Evolutionary conservation across 164 flowering plant genomes (phyloP).

Genomic region (Aristolochia fimbriata): DNA sequence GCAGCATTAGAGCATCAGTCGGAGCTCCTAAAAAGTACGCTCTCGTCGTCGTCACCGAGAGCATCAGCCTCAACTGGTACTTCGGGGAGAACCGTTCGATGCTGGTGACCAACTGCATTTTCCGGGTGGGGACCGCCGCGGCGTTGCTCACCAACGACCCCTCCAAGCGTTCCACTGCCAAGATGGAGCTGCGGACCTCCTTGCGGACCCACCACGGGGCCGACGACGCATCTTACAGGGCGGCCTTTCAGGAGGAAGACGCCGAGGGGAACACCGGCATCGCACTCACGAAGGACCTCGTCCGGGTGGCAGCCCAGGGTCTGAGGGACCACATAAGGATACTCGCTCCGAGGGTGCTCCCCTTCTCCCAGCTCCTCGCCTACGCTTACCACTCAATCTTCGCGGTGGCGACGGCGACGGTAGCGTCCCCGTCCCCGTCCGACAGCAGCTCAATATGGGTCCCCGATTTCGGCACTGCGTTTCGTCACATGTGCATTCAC

Average conservation of each 20-base stretch:
- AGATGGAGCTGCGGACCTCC: constrained; percentile 32
- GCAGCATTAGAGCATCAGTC: no score
- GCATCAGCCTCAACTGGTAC: constrained; percentile 52
- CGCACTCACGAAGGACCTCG: constrained; percentile 51
- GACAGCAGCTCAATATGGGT: constrained; percentile 23
- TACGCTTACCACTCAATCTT: no score
- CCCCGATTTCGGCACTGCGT: constrained; percentile 40
- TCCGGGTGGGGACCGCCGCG: constrained; percentile 52
- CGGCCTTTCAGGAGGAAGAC: constrained; percentile 49
- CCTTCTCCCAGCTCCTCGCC: constrained; percentile 28
- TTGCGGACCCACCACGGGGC: constrained; percentile 57
- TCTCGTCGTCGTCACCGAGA: constrained; percentile 45
- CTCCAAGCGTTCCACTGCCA: constrained; percentile 18
- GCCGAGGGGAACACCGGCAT: constrained; percentile 33
- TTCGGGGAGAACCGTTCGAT: constrained; percentile 43
- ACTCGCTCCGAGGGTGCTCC: constrained; percentile 39
- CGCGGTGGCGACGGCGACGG: no score
- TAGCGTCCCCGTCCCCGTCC: constrained; percentile 15
- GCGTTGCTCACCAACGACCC: constrained; percentile 38
- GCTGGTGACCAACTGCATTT: constrained; percentile 51
- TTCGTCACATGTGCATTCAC: constrained; percentile 55
- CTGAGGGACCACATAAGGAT: constrained; percentile 26
- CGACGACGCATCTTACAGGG: constrained; percentile 34
- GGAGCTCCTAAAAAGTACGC: no score
- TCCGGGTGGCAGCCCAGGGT: constrained; percentile 37